Conservation (phyloP, 352 stramenopile species). For the Globisporangium emineosum region DNA sequence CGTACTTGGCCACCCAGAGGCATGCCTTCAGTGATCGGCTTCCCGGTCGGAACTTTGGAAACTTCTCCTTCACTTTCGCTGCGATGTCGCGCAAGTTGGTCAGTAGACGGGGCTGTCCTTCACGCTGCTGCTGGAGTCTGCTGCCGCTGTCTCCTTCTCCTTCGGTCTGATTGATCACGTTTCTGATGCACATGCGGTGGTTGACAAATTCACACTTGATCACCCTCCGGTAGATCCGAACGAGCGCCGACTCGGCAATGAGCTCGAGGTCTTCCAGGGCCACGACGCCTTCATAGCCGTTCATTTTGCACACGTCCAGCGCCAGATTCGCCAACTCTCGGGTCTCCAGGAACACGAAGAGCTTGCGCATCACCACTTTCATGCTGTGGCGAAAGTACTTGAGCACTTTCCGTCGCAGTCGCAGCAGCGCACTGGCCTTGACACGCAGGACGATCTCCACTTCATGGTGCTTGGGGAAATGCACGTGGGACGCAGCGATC, state of each 20-base stretch:
- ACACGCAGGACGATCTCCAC: constrained; percentile 35
- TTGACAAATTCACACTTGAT: neutral
- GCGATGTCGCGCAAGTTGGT: neutral
- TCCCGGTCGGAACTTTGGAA: neutral
- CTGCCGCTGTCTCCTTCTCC: neutral
- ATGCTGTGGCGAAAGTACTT: constrained; percentile 48
- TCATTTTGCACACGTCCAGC: constrained; percentile 37
- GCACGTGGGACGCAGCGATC: constrained; percentile 37
- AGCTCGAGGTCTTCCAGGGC: constrained; percentile 28
- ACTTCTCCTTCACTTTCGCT: neutral
- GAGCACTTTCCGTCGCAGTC: constrained; percentile 36
- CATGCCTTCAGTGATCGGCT: constrained; percentile 31
- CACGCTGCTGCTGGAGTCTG: too few relatives aligned
- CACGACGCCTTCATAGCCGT: constrained; percentile 34
- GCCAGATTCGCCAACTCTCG: constrained; percentile 41
- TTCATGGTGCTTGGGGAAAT: constrained; percentile 41
- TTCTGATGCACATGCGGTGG: neutral
- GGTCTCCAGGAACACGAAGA: constrained; percentile 35
- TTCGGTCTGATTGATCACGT: neutral
- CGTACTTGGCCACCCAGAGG: constrained; percentile 45
- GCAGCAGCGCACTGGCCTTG: constrained; percentile 31
- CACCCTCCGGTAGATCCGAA: constrained; percentile 7
- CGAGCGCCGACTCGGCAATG: constrained; percentile 33
- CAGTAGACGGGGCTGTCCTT: too few relatives aligned
- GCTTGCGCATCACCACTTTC: constrained; percentile 30